Base-by-base conservation (phyloP, 176 grass and related monocot genomes). In the Neostapfia colusana region DNA sequence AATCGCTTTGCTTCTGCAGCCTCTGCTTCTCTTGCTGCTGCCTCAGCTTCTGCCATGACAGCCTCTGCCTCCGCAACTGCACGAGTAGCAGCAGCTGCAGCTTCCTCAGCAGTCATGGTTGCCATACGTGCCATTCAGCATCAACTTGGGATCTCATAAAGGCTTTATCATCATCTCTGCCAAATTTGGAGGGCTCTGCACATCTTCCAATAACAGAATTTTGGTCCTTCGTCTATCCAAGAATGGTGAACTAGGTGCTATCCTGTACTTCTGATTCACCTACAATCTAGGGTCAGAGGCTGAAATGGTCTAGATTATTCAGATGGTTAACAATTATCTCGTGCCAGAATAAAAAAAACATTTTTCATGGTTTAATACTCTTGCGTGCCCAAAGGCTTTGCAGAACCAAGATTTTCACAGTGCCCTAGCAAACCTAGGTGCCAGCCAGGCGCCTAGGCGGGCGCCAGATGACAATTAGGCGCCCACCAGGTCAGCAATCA, bases 1-100 rank as follows among this genome's bases (percentile, higher is more conserved):
- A 25, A n/a, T n/a, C n/a, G n/a, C n/a, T 97, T 82, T 46, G 79
- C 82, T 71, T 97, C 90, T 60, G 85, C 73, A 53, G 61, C 80
- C 65, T 97, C 90, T 37, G 88, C 93, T 67, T 86, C 86, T 88
- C 74, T 93, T 20, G 77, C 63, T 77, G 93, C 90, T 50, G 87
- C 77, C 82, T 85, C 84, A 75, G 93, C 90, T 84, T 88, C 88
- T 66, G 81, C 74, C 44, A 90, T 76, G 35, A 82, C 78, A 64
- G 79, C 65, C 72, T 91, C 93, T 73, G 86, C 93, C 81, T 97
- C 93, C 67, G 79, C 85, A 85, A 97, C 82, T 64, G 89, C 87
- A 77, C 77, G 74, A 69, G 93, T 89, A 26, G 93, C 85, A 75
- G 56, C 63, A 2, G 81, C 81, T 67, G 87, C 88, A 86, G 90